Percentiles rank a stretch among this genome's conserved stretches.
Conservation (phyloP, 2,329 filamentous ascomycete genomes). For the Sporothrix luriei region DNA sequence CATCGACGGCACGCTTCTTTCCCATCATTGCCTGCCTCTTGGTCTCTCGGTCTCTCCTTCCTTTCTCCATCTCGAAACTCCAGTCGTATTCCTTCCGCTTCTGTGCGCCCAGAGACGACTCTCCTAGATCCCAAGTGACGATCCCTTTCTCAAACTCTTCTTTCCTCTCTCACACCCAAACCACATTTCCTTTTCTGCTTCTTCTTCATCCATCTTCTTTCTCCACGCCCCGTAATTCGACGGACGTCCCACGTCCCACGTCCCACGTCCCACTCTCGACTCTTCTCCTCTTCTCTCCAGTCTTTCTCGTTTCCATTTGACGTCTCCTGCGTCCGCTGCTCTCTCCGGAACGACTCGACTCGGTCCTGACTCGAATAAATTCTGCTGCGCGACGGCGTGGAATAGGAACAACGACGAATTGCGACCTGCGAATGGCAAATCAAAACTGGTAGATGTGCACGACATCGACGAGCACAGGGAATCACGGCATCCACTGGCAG, state of each 20-base stretch:
- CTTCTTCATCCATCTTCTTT: conserved; percentile 3
- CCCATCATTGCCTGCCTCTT: not conserved
- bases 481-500: not conserved
- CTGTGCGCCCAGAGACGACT: not conserved
- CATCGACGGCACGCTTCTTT: conserved; percentile 20
- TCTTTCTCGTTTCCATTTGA: conserved; percentile 7
- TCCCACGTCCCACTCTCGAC: conserved; percentile 15
- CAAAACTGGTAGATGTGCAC: not conserved
- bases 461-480: conserved; percentile 13
- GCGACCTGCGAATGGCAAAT: not conserved
- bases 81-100: not conserved
- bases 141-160: conserved; percentile 3
- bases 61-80: conserved; percentile 1
- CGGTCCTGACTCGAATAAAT: not conserved
- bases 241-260: conserved; percentile 10
- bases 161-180: not conserved
- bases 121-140: not conserved
- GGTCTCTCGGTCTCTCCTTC: conserved; percentile 13
- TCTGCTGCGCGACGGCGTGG: conserved; percentile 15
- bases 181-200: not conserved
- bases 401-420: conserved; percentile 11
- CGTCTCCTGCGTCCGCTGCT: not conserved
- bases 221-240: conserved; percentile 5
- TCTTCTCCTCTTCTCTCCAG: conserved; percentile 19
- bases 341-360: not conserved